Percentiles rank a stretch among this genome's conserved stretches.
phyloP scores from a whole-genome alignment of 2,329 filamentous ascomycete genomes.

The Curvularia hawaiiensis region DNA sequence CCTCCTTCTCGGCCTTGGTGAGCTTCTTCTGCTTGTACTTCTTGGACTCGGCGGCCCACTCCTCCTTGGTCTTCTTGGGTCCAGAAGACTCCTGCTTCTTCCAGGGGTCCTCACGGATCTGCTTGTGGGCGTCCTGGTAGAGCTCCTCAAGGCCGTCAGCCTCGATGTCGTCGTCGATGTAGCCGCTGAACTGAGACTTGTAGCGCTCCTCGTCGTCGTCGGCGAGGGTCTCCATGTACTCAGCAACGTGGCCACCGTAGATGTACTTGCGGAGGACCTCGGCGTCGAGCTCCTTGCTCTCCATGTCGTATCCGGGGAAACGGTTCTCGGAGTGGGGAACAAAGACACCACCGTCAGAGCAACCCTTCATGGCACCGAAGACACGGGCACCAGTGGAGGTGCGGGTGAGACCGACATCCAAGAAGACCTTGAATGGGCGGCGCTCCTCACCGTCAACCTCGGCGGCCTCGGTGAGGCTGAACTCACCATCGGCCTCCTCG shows the following conservation, averaged over 20 bases:
- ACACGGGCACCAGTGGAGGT: conserved; percentile 98
- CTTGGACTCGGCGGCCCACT: conserved; percentile 94
- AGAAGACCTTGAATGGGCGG: conserved; percentile 99
- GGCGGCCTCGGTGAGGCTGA: conserved; percentile 89
- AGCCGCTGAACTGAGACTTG: conserved; percentile 97
- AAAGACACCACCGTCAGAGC: conserved; percentile 95
- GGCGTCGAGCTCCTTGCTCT: conserved; percentile 96
- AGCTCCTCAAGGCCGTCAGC: conserved; percentile 96
- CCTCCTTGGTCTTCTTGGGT: conserved; percentile 94
- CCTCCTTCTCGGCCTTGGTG: conserved; percentile 80
- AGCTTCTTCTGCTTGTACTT: conserved; percentile 84
- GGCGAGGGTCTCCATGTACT: conserved; percentile 99
- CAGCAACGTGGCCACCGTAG: conserved; percentile 95
- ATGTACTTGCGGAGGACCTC: conserved; percentile 99
- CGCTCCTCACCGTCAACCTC: conserved; percentile 88
- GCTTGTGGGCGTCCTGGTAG: conserved; percentile 92
- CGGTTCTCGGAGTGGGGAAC: conserved; percentile 99
- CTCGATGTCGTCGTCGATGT: conserved; percentile 96
- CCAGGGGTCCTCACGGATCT: conserved; percentile 97
- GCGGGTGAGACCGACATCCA: conserved; percentile 95
- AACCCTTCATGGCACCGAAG: conserved; percentile 99
- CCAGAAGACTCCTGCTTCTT: conserved; percentile 81
- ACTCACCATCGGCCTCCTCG: conserved; percentile 96
- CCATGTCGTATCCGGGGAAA: conserved; percentile 98
- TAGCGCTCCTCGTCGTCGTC: conserved; percentile 99